These are phyloP conservation scores for Blastomyces percursus DNA, from an alignment of 2,329 filamentous ascomycete genomes.

Conservation along the genomic window DNA sequence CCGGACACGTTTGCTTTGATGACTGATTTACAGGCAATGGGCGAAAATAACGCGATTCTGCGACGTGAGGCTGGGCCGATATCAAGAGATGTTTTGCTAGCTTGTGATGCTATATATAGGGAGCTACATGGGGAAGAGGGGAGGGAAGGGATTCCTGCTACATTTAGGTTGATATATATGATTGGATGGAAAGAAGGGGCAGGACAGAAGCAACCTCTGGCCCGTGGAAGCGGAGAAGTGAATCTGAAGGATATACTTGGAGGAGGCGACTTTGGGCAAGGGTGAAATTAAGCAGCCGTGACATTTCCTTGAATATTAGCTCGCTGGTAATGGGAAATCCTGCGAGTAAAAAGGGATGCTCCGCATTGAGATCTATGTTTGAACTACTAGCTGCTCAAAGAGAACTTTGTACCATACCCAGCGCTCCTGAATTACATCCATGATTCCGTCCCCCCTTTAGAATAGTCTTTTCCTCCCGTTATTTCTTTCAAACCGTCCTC, in stretches of 20 bases:
- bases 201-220: conserved; percentile 66
- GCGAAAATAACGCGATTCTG: conserved; percentile 80
- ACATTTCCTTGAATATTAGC: not conserved
- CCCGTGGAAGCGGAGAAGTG: conserved; percentile 73
- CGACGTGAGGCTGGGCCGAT: conserved; percentile 73
- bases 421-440: not conserved
- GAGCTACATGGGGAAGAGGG: conserved; percentile 76
- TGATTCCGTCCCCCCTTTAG: not conserved
- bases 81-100: conserved; percentile 70
- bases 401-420: not conserved
- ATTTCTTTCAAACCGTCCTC: conserved; percentile 57
- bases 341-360: not conserved
- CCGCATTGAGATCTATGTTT: not conserved
- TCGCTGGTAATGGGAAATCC: not conserved
- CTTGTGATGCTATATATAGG: conserved; percentile 78
- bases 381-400: not conserved
- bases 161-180: conserved; percentile 94
- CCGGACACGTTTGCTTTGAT: conserved; percentile 83
- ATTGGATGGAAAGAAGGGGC: conserved; percentile 91
- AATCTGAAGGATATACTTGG: conserved; percentile 75
- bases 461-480: not conserved
- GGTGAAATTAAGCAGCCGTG: not conserved
- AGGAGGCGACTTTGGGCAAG: conserved; percentile 24
- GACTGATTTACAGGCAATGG: conserved; percentile 92
- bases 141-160: conserved; percentile 59